phyloP scores from a whole-genome alignment of 306 rosid species.

The Fragaria ananassa region DNA sequence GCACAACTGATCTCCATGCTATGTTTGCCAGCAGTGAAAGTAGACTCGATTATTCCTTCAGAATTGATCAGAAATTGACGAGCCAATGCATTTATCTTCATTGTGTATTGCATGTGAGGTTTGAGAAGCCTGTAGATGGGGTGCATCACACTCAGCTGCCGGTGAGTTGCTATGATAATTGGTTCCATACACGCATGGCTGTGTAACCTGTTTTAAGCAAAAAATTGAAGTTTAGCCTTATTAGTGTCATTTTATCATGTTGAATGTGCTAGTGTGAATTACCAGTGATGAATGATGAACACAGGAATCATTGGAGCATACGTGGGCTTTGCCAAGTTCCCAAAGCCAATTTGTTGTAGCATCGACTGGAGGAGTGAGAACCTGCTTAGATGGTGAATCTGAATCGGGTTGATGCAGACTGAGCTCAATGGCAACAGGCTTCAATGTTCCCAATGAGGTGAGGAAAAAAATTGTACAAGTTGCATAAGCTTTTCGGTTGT shows the following conservation, averaged over 20 bases:
- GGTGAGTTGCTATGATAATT: slow-evolving; percentile 67
- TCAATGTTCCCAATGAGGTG: slow-evolving; percentile 60
- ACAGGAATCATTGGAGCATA: slow-evolving; percentile 78
- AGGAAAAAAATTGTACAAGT: slow-evolving; percentile 66
- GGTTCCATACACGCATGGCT: slow-evolving; percentile 76
- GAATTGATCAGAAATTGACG: slow-evolving; percentile 60
- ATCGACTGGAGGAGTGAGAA: slow-evolving; percentile 64
- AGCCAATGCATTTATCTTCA: slow-evolving; percentile 79
- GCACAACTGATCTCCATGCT: slow-evolving; percentile 74
- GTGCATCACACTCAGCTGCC: slow-evolving; percentile 83
- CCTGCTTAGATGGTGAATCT: slow-evolving; percentile 48
- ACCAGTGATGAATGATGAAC: slow-evolving; percentile 96
- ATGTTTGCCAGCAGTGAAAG: slow-evolving; percentile 75
- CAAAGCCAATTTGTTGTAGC: slow-evolving; percentile 76
- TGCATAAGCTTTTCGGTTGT: slow-evolving; percentile 77
- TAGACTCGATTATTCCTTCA: slow-evolving; percentile 66
- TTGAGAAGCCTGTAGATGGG: slow-evolving; percentile 73
- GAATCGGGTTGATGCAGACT: slow-evolving; percentile 58
- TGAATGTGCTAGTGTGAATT: background rate
- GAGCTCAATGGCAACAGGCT: slow-evolving; percentile 87
- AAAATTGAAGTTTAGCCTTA: background rate
- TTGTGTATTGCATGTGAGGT: slow-evolving; percentile 86
- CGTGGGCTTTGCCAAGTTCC: slow-evolving; percentile 88
- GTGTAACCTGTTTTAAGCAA: slow-evolving; percentile 45
- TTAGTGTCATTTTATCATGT: background rate